Conservation (phyloP, 2,329 filamentous ascomycete genomes). For the Pseudovirgaria hyperparasitica region DNA sequence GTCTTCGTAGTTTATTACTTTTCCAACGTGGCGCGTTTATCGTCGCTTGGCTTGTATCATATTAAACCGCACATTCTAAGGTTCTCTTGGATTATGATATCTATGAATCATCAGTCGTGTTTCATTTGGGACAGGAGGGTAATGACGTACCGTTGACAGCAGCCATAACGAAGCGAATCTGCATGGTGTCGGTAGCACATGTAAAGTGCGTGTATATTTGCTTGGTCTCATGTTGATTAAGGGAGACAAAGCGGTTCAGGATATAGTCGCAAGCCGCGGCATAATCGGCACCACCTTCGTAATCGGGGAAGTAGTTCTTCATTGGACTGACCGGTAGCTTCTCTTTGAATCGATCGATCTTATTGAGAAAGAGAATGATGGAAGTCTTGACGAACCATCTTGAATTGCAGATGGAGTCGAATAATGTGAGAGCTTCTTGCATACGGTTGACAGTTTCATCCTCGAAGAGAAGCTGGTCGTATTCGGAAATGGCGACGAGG, state of each 20-base stretch:
- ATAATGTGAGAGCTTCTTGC: conserved; percentile 58
- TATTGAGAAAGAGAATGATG: conserved; percentile 63
- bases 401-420: conserved; percentile 62
- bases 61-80: conserved; percentile 93
- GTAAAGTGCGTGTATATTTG: conserved; percentile 99
- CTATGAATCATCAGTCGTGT: conserved; percentile 41
- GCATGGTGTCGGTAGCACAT: conserved; percentile 94
- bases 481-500: conserved; percentile 92
- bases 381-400: conserved; percentile 62
- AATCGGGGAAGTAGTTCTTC: conserved; percentile 66
- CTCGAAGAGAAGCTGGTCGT: conserved; percentile 91
- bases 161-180: conserved; percentile 99
- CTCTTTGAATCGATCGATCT: conserved; percentile 65
- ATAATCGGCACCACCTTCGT: conserved; percentile 90
- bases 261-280: conserved; percentile 96
- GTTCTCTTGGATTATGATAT: conserved; percentile 99
- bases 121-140: conserved; percentile 1
- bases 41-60: too few relatives aligned
- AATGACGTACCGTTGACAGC: conserved; percentile 76
- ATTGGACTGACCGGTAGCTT: conserved; percentile 61
- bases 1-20: background rate
- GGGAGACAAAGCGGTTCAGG: conserved; percentile 90
- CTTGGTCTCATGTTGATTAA: conserved; percentile 99
- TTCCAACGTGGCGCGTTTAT: too few relatives aligned
- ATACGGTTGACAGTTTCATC: conserved; percentile 77